Evolutionary conservation across 164 flowering plant genomes (phyloP), one percentile per base, ranked within the genome.

Genomic region (Vitis rupestris): DNA sequence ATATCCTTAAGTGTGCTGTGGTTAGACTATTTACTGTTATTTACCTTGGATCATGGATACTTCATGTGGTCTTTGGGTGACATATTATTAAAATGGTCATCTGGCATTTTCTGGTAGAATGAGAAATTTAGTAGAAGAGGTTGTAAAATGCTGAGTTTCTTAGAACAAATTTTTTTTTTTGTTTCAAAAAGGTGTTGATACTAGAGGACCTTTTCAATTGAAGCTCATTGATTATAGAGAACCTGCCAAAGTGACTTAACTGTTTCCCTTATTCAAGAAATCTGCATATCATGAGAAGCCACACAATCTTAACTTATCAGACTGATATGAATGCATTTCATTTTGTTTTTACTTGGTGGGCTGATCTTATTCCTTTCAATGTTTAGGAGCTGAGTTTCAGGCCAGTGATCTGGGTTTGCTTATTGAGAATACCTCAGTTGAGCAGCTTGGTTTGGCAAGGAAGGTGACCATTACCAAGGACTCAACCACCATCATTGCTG

Each of bases 401-500:
- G 99, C 98, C 29, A 84, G 71, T 76, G 98, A 96, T 66, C 76
- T 96, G 64, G 97, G 99, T 23, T 68, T 96, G 80, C 82, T 87
- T 31, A 75, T 96, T 50, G 98, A 91, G 79, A 87, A 84, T 70
- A 82, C 93, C 3, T 67, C 90, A 19, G 79, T 96, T 58, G 99
- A 93, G 71, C 95, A 93, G 82, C 94, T 93, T 72, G 99, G 99
- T 65, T 29, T 85, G 10, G 99, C 99, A 27, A 85, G 99, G 65
- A 96, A 96, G 77, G 90, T 93, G 58, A 93, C 87, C 54, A 85
- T 93, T 75, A 74, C 80, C 76, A 96, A 93, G 84, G 98, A 93
- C 59, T 88, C 97, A 0, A 93, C 97, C 50, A 93, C 98, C 50
- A 79, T 96, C 48, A 91, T 96, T 71, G 99, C 99, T 37, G 98